Conservation (phyloP, 2,329 filamentous ascomycete species). For the Elsinoe australis region DNA sequence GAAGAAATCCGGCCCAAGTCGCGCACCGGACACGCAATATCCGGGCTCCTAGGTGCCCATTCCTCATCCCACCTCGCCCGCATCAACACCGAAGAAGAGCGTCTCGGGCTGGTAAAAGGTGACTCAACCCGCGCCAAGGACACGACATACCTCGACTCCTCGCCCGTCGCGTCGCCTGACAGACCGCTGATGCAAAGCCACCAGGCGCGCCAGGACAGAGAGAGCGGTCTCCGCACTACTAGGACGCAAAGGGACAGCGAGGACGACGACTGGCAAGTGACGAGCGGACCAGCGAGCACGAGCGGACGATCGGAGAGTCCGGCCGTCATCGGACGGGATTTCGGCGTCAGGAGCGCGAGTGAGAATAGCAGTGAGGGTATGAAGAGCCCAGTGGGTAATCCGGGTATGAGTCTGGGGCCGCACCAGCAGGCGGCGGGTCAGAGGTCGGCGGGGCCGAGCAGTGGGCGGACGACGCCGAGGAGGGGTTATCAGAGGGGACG, state of each 20-base stretch:
- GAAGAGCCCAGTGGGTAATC: neutral
- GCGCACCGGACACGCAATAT: slow-evolving; percentile 19
- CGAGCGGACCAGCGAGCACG: slow-evolving; percentile 20
- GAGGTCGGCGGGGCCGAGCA: too few species aligned
- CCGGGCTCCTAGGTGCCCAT: neutral
- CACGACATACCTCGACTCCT: slow-evolving; percentile 19
- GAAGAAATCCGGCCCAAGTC: slow-evolving; percentile 23
- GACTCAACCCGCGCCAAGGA: slow-evolving; percentile 22
- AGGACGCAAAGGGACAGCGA: slow-evolving; percentile 11
- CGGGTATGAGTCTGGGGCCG: neutral
- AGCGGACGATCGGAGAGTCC: slow-evolving; percentile 11
- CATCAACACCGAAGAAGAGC: slow-evolving; percentile 32
- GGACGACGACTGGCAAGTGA: slow-evolving; percentile 30
- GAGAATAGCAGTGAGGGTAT: slow-evolving; percentile 9
- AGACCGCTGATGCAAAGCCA: slow-evolving; percentile 16
- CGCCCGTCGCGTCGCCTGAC: slow-evolving; percentile 12
- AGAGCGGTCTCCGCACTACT: neutral
- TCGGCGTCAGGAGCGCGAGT: slow-evolving; percentile 15
- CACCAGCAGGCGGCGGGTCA: too few species aligned
- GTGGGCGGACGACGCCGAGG: too few species aligned
- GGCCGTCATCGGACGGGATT: slow-evolving; percentile 10
- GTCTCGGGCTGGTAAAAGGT: slow-evolving; percentile 32
- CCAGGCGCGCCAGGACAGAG: slow-evolving; percentile 2
- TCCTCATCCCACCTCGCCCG: neutral
- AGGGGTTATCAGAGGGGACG: slow-evolving; percentile 14